phyloP scores from a whole-genome alignment of 1,284 basidiomycete species.

The Moesziomyces parantarcticus region DNA sequence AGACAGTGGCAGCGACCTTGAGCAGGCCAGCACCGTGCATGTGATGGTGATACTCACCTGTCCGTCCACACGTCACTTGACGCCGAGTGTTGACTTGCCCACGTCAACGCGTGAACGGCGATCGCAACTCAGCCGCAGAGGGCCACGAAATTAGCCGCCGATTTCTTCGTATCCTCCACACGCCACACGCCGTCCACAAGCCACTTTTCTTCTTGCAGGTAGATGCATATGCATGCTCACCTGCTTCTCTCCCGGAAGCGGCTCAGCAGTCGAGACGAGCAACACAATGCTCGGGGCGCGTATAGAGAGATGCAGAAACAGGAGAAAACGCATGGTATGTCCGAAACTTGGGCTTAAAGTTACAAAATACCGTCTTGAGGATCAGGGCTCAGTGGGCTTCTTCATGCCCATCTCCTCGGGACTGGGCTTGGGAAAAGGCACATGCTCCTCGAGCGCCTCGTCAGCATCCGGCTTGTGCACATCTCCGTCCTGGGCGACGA shows the following conservation, averaged over 20 bases:
- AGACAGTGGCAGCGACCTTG: background rate
- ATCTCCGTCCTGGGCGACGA: slow-evolving; percentile 20
- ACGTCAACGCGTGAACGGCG: background rate
- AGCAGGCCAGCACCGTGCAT: slow-evolving; percentile 8
- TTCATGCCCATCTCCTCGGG: slow-evolving; percentile 31
- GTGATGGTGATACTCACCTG: background rate
- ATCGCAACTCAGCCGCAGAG: background rate
- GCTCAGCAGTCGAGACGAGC: slow-evolving; percentile 1
- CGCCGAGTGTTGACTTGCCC: too few species aligned
- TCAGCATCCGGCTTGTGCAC: slow-evolving; percentile 8
- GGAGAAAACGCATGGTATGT: too few species aligned
- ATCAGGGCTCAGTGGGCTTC: slow-evolving; percentile 18
- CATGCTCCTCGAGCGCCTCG: slow-evolving; percentile 10
- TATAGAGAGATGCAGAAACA: too few species aligned
- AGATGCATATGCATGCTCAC: too few species aligned
- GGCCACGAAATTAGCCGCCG: background rate
- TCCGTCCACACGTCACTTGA: too few species aligned
- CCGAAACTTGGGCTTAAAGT: too few species aligned
- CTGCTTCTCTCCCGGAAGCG: slow-evolving; percentile 2
- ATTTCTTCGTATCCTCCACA: background rate
- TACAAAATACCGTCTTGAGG: background rate
- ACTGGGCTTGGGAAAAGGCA: slow-evolving; percentile 19
- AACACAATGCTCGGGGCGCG: too few species aligned
- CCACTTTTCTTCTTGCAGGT: too few species aligned
- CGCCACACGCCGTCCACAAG: too few species aligned